Evolutionary conservation across 2,329 filamentous ascomycete species (phyloP).

Genomic region (Fusarium metavorans): DNA sequence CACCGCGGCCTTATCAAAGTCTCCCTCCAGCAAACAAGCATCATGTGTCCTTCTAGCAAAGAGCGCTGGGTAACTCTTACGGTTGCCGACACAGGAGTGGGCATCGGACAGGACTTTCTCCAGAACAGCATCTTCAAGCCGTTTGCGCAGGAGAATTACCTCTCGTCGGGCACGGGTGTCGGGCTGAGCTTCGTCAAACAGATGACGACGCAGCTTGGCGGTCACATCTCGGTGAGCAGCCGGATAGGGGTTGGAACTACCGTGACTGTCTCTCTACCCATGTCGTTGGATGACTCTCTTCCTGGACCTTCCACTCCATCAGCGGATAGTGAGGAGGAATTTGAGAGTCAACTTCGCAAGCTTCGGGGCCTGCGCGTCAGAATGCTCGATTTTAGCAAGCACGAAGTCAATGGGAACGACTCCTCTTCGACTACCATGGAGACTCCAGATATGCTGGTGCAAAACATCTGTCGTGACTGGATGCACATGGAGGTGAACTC

Average conservation of each 20-base stretch:
- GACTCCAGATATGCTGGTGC: constrained; percentile 10
- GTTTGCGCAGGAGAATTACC: constrained; percentile 72
- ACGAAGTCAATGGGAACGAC: background rate
- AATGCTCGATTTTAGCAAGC: constrained; percentile 7
- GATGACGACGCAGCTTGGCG: constrained; percentile 69
- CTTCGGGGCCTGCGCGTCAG: constrained; percentile 48
- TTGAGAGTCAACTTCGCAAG: constrained; percentile 43
- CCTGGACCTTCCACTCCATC: background rate
- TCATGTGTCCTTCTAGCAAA: background rate
- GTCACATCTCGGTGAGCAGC: constrained; percentile 69
- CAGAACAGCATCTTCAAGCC: constrained; percentile 71
- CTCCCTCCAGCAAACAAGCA: constrained; percentile 38
- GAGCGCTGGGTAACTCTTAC: constrained; percentile 52
- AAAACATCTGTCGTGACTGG: constrained; percentile 21
- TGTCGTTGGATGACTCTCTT: constrained; percentile 26
- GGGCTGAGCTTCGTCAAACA: constrained; percentile 74
- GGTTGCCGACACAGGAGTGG: constrained; percentile 73
- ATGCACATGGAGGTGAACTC: constrained; percentile 36
- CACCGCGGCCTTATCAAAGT: constrained; percentile 48
- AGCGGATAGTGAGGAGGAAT: constrained; percentile 41
- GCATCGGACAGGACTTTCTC: constrained; percentile 73
- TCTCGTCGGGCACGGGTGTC: constrained; percentile 72
- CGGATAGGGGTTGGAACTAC: constrained; percentile 52
- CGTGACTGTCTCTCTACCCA: constrained; percentile 49
- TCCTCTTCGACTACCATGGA: background rate